Evolutionary conservation across 768 basidiomycete genomes (phyloP), one percentile per base, ranked within the genome.

Genomic region (Gelatoporia subvermispora): DNA sequence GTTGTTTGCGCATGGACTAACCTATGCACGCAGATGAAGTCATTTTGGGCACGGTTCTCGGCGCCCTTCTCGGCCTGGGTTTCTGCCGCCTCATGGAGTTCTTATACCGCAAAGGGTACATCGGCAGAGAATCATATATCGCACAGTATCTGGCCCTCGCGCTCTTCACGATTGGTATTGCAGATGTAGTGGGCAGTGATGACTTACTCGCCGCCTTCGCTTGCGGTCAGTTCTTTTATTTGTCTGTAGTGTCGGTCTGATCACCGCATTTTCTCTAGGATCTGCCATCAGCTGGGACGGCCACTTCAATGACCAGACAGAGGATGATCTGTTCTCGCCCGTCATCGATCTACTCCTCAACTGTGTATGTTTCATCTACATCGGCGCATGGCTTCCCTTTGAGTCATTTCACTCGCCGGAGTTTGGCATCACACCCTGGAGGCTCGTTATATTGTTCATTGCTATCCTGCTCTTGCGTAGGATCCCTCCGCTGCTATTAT

Each of bases 271-370:
- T 16, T 21, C 16, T 9, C 4, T n/a, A 84, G 94, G 94, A 2
- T 82, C 77, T 45, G 90, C 94, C 1, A 86, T 97, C 54, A 90
- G 90, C 7, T 94, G 90, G 92, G 93, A 95, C 65, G 88, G 82
- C 2, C 74, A 89, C 55, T 88, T 88, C 69, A 86, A 88, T 57
- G 68, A 68, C 17, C 83, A 90, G 50, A 90, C 81, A 0, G 88
- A 94, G 66, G 82, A 87, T 53, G 89, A 93, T 49, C 73, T 81
- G 10, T 97, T 99, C 63, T 85, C 91, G 1, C 85, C 91, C 21
- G 88, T 96, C 36, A 84, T 98, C 53, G 90, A 97, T 64, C 78
- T 96, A 52, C 73, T 96, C 21, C 72, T 90, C 46, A 90, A 89
- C 56, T 86, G 85, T 52, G 82, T 70, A 2, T 86, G 85, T 65